These are phyloP conservation scores for Capsella rubella DNA, from an alignment of 441 rosid genomes.

Conservation along the genomic window DNA sequence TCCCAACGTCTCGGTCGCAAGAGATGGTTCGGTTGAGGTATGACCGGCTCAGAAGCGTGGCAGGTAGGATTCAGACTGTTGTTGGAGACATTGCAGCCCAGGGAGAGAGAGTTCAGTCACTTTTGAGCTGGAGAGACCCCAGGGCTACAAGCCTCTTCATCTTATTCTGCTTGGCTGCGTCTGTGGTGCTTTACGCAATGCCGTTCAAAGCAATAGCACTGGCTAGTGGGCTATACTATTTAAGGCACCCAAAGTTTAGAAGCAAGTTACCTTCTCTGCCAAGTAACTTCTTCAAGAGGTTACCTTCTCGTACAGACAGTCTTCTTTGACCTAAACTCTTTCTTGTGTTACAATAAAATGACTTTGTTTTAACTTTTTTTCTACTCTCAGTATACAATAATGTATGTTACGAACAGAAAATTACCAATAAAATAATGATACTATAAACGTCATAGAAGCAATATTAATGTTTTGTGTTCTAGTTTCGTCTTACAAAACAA, in stretches of 20 bases:
- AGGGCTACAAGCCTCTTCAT: slow-evolving; percentile 69
- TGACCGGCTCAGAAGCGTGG: slow-evolving; percentile 66
- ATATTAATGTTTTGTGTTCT: too few species aligned
- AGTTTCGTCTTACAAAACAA: too few species aligned
- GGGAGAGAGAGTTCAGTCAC: slow-evolving; percentile 72
- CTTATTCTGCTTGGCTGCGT: slow-evolving; percentile 59
- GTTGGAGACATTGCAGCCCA: slow-evolving; percentile 73
- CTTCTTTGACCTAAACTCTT: slow-evolving; percentile 51
- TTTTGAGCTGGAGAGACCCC: slow-evolving; percentile 69
- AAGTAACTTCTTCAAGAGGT: slow-evolving; percentile 83
- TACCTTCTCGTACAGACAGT: slow-evolving; percentile 73
- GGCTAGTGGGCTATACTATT: slow-evolving; percentile 61
- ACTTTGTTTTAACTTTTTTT: background rate
- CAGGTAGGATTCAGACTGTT: slow-evolving; percentile 70
- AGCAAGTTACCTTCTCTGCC: slow-evolving; percentile 87
- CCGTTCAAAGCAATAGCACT: slow-evolving; percentile 72
- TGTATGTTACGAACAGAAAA: background rate
- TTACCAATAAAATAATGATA: too few species aligned
- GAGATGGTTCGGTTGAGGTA: slow-evolving; percentile 62
- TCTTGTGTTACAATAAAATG: slow-evolving; percentile 24
- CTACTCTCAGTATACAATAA: background rate
- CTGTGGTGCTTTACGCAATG: slow-evolving; percentile 58
- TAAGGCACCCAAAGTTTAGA: slow-evolving; percentile 82
- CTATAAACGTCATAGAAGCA: too few species aligned
- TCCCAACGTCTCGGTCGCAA: slow-evolving; percentile 57